Conservation (phyloP, 2,329 filamentous ascomycete species). For the Verticillium isaacii region DNA sequence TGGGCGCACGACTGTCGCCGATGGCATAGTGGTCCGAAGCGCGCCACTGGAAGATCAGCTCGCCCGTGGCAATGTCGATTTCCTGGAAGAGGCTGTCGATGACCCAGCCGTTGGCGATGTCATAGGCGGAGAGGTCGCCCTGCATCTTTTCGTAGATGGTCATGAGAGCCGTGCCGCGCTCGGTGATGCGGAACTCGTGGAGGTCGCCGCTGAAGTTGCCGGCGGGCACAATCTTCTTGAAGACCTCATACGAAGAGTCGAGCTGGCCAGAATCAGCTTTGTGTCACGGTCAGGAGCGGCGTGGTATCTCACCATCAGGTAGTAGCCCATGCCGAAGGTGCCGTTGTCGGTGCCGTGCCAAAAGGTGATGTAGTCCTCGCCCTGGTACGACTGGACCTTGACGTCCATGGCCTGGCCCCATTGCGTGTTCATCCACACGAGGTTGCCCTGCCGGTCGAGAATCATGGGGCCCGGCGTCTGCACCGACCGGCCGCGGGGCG, state of each 20-base stretch:
- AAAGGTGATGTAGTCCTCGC: slow-evolving; percentile 14
- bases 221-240: neutral
- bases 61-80: slow-evolving; percentile 32
- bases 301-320: slow-evolving; percentile 34
- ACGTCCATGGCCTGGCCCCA: slow-evolving; percentile 22
- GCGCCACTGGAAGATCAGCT: slow-evolving; percentile 36
- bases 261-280: neutral
- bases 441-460: slow-evolving; percentile 33
- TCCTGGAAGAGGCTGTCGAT: slow-evolving; percentile 34
- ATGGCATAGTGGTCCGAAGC: slow-evolving; percentile 24
- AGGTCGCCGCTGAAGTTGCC: slow-evolving; percentile 23
- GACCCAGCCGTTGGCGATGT: slow-evolving; percentile 17
- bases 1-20: slow-evolving; percentile 3
- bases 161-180: slow-evolving; percentile 29
- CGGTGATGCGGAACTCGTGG: slow-evolving; percentile 31
- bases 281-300: neutral
- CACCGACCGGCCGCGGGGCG: slow-evolving; percentile 29
- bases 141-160: slow-evolving; percentile 29
- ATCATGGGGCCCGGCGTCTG: slow-evolving; percentile 34
- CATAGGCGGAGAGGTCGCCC: slow-evolving; percentile 26
- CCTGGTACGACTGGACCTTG: slow-evolving; percentile 14
- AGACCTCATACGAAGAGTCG: neutral
- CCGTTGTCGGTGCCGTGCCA: slow-evolving; percentile 37
- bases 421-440: slow-evolving; percentile 37
- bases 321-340: slow-evolving; percentile 39